Evolutionary conservation across 2,329 filamentous ascomycete species (phyloP), one percentile per base, ranked within the genome.

Genomic region (Monosporascus sp.): DNA sequence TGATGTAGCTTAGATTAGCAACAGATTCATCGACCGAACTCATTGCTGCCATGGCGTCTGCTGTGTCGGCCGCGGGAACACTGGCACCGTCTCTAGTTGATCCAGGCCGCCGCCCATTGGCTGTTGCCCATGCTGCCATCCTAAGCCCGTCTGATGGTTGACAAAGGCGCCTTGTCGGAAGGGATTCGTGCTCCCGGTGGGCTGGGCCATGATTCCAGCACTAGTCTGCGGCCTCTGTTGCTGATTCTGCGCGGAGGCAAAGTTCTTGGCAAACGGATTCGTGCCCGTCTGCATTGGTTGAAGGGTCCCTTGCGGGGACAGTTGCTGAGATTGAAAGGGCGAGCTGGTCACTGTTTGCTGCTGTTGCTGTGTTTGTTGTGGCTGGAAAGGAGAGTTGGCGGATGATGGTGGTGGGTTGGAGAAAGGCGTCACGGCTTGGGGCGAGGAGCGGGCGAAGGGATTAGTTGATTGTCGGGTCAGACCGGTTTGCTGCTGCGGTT

Each of bases 81-180:
- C 83, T 0, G 87, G 87, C 27, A 90, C 78, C 0, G 92, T 96
- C 37, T 86, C 81, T 44, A 97, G 65, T 58, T 88, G 83, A 65
- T 97, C 89, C 51, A 94, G 67, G 7, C 85, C 87, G 4, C 91
- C 90, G 58, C 96, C 88, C 4, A 94, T 93, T 8, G 87, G 82
- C 64, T 89, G 83, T 59, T 87, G 84, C 55, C 83, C 82, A 58
- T 87, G 81, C 68, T 97, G 92, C 90, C 94, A 97, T 2, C 90
- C 90, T 69, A 89, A 80, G 1, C 93, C 92, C 0, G 91, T 96
- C 57, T 85, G 79, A 64, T 96, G 91, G 65, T 96, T 94, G 50
- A 96, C 86, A 68, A 97, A 96, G 4, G 87, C 84, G 46, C 88
- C 90, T 66, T 97, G 91, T 17, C 94, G 83, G 79, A 97, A 97